phyloP scores from a whole-genome alignment of 2,329 filamentous ascomycete species.

The Colletotrichum truncatum region DNA sequence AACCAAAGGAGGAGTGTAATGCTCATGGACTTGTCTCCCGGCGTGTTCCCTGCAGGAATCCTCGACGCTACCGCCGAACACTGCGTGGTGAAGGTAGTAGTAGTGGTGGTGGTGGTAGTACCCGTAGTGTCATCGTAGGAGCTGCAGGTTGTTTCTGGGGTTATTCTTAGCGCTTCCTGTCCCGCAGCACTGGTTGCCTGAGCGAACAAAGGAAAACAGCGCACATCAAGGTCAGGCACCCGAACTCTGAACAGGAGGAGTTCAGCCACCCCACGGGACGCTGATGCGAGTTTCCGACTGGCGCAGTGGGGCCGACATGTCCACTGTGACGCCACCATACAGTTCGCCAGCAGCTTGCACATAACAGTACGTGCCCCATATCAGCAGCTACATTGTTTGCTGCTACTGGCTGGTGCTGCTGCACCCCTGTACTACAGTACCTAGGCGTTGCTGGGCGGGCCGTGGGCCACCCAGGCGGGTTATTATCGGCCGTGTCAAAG shows the following conservation, averaged over 20 bases:
- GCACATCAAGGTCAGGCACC: conserved; percentile 2
- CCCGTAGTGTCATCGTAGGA: no score
- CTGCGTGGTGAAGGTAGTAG: no score
- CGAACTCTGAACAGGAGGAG: neutral
- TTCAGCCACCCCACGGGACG: conserved; percentile 25
- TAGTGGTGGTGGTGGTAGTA: no score
- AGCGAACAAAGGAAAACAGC: neutral
- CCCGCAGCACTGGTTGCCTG: conserved; percentile 3
- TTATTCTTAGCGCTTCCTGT: conserved; percentile 7
- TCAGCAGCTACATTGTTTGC: no score
- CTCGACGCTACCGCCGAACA: no score
- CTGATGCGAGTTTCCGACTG: conserved; percentile 24
- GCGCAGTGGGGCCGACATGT: conserved; percentile 13
- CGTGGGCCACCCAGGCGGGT: no score
- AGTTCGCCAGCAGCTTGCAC: neutral
- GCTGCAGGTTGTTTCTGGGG: neutral
- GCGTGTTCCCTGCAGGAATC: conserved; percentile 7
- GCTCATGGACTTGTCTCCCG: conserved; percentile 1
- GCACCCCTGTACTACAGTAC: no score
- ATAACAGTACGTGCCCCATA: neutral
- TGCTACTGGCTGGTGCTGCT: no score
- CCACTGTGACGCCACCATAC: conserved; percentile 22
- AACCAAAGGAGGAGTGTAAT: conserved; percentile 1
- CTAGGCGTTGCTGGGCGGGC: conserved; percentile 23
- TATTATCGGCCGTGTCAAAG: conserved; percentile 20